Evolutionary conservation across 371 early-diverging fungal species (phyloP), one percentile per base, ranked within the genome.

Genomic region (Synchytrium microbalum): DNA sequence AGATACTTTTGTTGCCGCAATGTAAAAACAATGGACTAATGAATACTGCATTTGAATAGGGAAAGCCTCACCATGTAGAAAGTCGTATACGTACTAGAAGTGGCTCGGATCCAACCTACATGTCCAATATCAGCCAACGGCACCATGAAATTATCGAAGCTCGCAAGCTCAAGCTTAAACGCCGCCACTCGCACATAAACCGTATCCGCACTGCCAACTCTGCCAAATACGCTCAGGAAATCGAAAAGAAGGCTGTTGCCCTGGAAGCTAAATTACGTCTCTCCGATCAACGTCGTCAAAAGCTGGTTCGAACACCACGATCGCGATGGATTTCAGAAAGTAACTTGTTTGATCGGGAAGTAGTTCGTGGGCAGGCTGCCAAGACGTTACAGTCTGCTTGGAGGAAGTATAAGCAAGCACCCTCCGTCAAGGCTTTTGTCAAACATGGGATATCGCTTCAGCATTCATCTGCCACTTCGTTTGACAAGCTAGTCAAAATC

Each of bases 371-470:
- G 61, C 1, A 62, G 64, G 33, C 67, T 65, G 16, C 59, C 61
- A 29, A 67, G 73, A 26, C 63, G 74, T 3, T 75, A 74, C 14
- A 71, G 69, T n/a, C 71, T 72, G 1, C 58, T 76, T 79, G 75
- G 75, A 58, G 77, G 23, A 19, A 54, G 19, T 29, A 28, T 28
- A 66, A 68, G 59, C 53, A 72, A 3, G 67, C 38, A 0, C 63
- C 69, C 3, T 26, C 67, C 26, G 38, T 72, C 26, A 59, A 59
- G 27, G 30, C 23, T 2, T 72, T 72, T 55, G 52, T 26, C 14
- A 54, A 60, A 2, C 26, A 59, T 2, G 61, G 57, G 19, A 19
- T 78, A 26, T 62, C 74, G 16, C 33, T 70, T n/a, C 32, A 60
- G 31, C 60, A 58, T 10, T 70, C 69, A 1, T 27, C 38, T 52